These are phyloP conservation scores for Zopfochytrium polystomum DNA, from an alignment of 371 early-diverging fungal genomes.

Conservation along the genomic window DNA sequence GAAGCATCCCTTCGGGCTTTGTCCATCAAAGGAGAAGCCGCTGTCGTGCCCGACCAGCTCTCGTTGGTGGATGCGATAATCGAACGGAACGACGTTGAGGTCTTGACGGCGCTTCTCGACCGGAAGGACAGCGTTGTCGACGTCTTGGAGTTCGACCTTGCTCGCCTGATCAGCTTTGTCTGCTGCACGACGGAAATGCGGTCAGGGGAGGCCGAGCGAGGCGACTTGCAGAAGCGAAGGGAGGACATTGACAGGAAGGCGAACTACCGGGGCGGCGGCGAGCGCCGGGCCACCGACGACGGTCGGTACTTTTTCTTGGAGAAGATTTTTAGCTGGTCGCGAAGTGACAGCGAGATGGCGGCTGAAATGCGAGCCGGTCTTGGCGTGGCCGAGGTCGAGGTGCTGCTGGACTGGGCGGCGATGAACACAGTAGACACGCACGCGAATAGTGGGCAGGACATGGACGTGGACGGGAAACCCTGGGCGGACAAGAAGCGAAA, in stretches of 20 bases:
- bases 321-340: conserved; percentile 14
- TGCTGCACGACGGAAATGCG: conserved; percentile 1
- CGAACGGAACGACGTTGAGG: conserved; percentile 14
- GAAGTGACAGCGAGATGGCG: conserved; percentile 20
- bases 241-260: conserved; percentile 1
- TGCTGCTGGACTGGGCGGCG: conserved; percentile 22
- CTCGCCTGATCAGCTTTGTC: conserved; percentile 5
- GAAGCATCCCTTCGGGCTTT: too few relatives aligned
- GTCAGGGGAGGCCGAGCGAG: background rate
- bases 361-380: conserved; percentile 18
- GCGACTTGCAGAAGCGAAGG: background rate
- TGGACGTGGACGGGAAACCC: conserved; percentile 6
- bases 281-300: conserved; percentile 7
- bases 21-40: too few relatives aligned
- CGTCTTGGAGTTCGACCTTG: conserved; percentile 10
- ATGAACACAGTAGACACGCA: background rate
- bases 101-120: conserved; percentile 8
- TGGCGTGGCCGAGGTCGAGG: conserved; percentile 16
- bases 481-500: conserved; percentile 11
- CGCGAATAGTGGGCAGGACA: conserved; percentile 10
- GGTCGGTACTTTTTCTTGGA: conserved; percentile 28
- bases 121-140: background rate
- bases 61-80: too few relatives aligned
- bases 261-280: background rate
- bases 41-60: too few relatives aligned